Evolutionary conservation across 306 rosid genomes (phyloP), one percentile per base, ranked within the genome.

Genomic region (Canavalia gladiata): DNA sequence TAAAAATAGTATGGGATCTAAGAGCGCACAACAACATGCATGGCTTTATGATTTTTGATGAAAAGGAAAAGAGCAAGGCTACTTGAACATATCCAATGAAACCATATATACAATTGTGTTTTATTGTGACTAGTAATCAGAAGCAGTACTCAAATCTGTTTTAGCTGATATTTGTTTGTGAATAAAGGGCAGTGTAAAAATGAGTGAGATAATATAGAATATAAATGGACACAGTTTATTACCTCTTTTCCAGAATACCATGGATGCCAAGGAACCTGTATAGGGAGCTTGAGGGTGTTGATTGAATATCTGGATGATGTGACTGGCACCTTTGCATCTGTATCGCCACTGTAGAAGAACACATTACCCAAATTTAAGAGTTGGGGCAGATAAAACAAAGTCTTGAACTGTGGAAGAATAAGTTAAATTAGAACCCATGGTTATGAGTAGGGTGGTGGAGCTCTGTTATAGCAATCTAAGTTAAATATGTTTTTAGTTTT

Each of bases 231-330:
- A 18, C 11, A 57, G 34, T 71, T 75, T 0, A 6, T 62, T 84
- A 91, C 91, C 95, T 91, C 87, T 4, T 45, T 33, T 43, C 83
- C 86, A 4, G 79, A 89, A 45, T 87, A 81, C 92, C 92, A 91
- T 5, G 95, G 79, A 50, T 72, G 82, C 92, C 92, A 91, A 31
- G 90, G 12, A 30, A 18, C 69, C 7, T 37, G 25, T 25, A 87
- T 58, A 2, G 83, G 75, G 25, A 91, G 75, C 13, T 87, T 78
- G 10, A 86, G 83, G 18, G 45, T 49, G 60, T 87, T 86, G 66
- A 89, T 63, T 7, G 92, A 49, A 73, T 89, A 89, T 68, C 90
- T 84, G 8, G 92, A 74, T 30, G 90, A 68, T 66, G 91, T 87
- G 37, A 89, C 87, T 41, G 92, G 85, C 34, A 86, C 84, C 47